Evolutionary conservation across 2,329 filamentous ascomycete species (phyloP).

Genomic region (Aureobasidium sp.): DNA sequence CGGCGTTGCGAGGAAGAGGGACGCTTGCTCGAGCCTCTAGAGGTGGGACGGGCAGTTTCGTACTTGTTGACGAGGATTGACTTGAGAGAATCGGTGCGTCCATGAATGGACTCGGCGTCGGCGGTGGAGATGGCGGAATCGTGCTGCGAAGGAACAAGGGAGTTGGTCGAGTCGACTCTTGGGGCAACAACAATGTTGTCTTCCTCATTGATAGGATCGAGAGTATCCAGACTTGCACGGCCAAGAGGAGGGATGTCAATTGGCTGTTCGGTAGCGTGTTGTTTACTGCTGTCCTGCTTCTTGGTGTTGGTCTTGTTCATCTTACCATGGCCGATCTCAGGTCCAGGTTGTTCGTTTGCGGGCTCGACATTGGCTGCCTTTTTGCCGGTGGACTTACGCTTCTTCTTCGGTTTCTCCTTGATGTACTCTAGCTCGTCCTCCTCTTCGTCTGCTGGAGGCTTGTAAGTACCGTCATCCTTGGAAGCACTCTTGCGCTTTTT

Average conservation of each 20-base stretch:
- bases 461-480: constrained; percentile 25
- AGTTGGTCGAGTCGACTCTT: neutral
- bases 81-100: constrained; percentile 19
- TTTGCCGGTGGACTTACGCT: constrained; percentile 7
- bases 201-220: constrained; percentile 27
- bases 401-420: constrained; percentile 20
- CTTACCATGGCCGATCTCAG: constrained; percentile 23
- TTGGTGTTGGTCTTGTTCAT: constrained; percentile 7
- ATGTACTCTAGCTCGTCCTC: neutral
- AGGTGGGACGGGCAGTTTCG: constrained; percentile 18
- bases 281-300: neutral
- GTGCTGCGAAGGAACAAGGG: constrained; percentile 5
- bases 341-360: constrained; percentile 15
- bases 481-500: constrained; percentile 32
- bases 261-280: neutral
- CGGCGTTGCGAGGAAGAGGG: constrained; percentile 14
- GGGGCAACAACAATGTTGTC: constrained; percentile 11
- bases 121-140: constrained; percentile 3
- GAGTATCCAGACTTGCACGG: constrained; percentile 20
- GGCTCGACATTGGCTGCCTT: constrained; percentile 1
- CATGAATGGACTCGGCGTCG: constrained; percentile 14
- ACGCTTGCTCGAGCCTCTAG: constrained; percentile 15
- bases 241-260: neutral
- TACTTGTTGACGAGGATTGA: constrained; percentile 23
- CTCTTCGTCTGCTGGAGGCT: constrained; percentile 15